Conservation (phyloP, 257 asterid species). For the Solanum gracilifrons region DNA sequence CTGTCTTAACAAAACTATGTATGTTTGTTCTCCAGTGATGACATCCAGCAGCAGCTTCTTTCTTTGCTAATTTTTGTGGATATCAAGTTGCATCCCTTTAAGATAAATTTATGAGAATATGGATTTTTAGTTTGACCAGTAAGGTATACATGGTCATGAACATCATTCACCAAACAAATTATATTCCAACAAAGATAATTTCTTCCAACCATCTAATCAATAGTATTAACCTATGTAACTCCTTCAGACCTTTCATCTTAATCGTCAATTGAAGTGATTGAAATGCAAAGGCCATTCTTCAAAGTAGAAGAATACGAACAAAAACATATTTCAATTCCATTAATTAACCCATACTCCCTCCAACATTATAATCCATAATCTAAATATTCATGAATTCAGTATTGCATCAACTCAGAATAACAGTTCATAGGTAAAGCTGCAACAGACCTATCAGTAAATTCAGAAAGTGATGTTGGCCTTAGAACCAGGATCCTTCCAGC, state of each 20-base stretch:
- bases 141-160: neutral
- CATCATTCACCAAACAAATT: neutral
- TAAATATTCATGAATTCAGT: neutral
- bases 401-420: conserved; percentile 7
- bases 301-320: neutral
- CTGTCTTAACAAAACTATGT: neutral
- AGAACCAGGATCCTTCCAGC: conserved; percentile 76
- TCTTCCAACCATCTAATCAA: neutral
- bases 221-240: neutral
- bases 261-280: neutral
- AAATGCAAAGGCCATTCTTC: neutral
- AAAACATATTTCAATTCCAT: neutral
- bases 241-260: neutral
- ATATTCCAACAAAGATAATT: neutral
- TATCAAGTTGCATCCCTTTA: neutral
- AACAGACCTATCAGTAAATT: conserved; percentile 59
- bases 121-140: neutral
- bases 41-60: neutral
- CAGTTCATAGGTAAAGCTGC: neutral
- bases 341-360: neutral
- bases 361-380: neutral
- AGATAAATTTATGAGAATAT: neutral
- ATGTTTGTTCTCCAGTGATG: neutral
- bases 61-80: neutral
- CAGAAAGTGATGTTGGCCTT: conserved; percentile 63